Evolutionary conservation across 805 yeast species (phyloP), one percentile per base, ranked within the genome.

Genomic region (Lachancea kluyveri): DNA sequence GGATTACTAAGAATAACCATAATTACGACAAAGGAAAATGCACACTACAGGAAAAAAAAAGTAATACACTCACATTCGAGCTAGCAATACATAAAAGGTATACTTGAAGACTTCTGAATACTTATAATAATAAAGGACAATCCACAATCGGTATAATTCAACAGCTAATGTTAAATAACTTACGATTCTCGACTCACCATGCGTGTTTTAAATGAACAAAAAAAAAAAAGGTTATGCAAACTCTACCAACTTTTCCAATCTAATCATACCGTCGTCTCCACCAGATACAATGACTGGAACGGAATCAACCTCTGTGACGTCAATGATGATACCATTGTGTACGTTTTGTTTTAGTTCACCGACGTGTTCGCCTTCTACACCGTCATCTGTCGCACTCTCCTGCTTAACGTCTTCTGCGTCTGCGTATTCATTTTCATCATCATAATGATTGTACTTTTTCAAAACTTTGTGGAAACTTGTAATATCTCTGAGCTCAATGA

Each of bases 401-500:
- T 13, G 15, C 10, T 14, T 32, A 4, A 24, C 10, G 14, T 9
- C 17, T n/a, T 21, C 27, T 11, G 20, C 33, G 6, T 28, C 30
- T 21, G 24, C 37, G 17, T 28, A 28, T 14, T 28, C 37, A 12
- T 24, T 24, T 14, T 33, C 36, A 8, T 33, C 36, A 15, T 40
- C 42, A 23, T 37, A 33, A 28, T 45, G 49, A 16, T 39, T 30
- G 33, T 46, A 46, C 12, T 35, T 29, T 15, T 34, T 33, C n/a
- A 43, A 17, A 2, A 38, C 23, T 3, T 35, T 28, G 7, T 38
- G 26, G 24, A 52, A 51, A 24, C 45, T 36, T 8, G 35, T 30
- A n/a, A 51, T 22, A 21, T 39, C 40, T 35, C 54, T 48, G n/a
- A 52, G 15, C 29, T 53, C 54, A 6, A 53, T 36, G 5, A 36